phyloP scores from a whole-genome alignment of 768 basidiomycete genomes.

The Candolleomyces aberdarensis region DNA sequence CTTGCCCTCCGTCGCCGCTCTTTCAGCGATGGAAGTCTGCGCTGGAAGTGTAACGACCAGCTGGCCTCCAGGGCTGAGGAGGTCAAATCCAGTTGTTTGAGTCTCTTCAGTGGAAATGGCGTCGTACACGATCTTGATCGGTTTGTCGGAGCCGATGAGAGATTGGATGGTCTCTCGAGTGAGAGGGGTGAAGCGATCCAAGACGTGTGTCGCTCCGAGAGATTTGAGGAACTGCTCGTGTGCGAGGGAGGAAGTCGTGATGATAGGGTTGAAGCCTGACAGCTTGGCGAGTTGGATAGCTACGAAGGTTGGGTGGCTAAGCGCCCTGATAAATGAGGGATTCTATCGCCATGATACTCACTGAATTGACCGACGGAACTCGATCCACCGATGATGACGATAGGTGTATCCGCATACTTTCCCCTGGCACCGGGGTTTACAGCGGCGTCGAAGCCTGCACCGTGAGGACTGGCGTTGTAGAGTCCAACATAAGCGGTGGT shows the following conservation, averaged over 20 bases:
- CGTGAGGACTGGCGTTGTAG: conserved; percentile 23
- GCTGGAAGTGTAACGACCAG: conserved; percentile 9
- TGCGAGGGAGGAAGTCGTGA: conserved; percentile 31
- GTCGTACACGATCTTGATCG: background rate
- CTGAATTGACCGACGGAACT: conserved; percentile 27
- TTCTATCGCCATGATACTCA: background rate
- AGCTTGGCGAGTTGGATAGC: conserved; percentile 33
- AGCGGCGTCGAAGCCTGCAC: conserved; percentile 23
- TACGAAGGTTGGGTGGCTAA: too few relatives aligned
- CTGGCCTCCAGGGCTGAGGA: background rate
- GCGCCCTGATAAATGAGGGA: too few relatives aligned
- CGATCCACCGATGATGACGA: conserved; percentile 27
- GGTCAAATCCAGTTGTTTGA: background rate
- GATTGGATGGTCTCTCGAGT: background rate
- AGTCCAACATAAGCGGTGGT: conserved; percentile 34
- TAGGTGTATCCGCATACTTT: conserved; percentile 27
- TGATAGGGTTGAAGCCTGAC: conserved; percentile 38
- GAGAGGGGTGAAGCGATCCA: background rate
- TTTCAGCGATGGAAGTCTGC: conserved; percentile 28
- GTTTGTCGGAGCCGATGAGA: background rate
- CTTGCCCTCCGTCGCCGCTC: conserved; percentile 4
- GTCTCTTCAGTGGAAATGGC: background rate
- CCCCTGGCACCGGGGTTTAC: conserved; percentile 19
- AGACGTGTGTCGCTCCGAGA: conserved; percentile 23
- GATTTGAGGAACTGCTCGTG: conserved; percentile 29